Evolutionary conservation across 805 yeast genomes (phyloP).

Genomic region (Candida vartiovaarae): DNA sequence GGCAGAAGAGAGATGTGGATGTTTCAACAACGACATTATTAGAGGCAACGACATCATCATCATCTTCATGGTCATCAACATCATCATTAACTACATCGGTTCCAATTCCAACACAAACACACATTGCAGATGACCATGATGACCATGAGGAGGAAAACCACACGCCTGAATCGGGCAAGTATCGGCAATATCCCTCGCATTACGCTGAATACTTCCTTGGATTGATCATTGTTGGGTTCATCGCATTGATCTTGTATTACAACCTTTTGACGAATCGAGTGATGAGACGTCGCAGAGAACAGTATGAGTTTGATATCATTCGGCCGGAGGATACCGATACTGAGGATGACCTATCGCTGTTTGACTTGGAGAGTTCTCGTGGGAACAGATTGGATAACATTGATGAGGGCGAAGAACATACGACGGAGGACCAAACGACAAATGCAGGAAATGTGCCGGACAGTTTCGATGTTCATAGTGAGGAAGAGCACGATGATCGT

Average conservation of each 20-base stretch:
- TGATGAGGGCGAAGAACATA: conserved; percentile 1
- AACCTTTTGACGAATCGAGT: conserved; percentile 32
- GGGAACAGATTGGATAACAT: conserved; percentile 50
- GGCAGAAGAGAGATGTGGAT: conserved; percentile 49
- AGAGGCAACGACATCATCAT: neutral
- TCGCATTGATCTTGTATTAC: conserved; percentile 36
- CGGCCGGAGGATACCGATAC: conserved; percentile 53
- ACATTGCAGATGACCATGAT: conserved; percentile 3
- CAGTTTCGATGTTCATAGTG: conserved; percentile 19
- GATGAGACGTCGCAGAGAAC: conserved; percentile 36
- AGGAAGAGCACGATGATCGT: conserved; percentile 13
- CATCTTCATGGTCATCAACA: conserved; percentile 4
- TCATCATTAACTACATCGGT: conserved; percentile 10
- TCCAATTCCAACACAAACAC: conserved; percentile 1
- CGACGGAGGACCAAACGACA: no score
- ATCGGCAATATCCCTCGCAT: conserved; percentile 33
- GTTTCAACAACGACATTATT: conserved; percentile 17
- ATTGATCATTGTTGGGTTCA: conserved; percentile 52
- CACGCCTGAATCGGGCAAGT: conserved; percentile 31
- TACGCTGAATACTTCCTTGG: conserved; percentile 57
- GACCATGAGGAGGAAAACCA: conserved; percentile 21
- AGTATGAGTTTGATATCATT: conserved; percentile 26
- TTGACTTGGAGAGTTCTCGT: conserved; percentile 23
- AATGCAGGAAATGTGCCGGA: conserved; percentile 3
- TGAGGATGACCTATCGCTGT: conserved; percentile 23